Conservation (phyloP, 345 rosid genomes). For the Hevea brasiliensis region DNA sequence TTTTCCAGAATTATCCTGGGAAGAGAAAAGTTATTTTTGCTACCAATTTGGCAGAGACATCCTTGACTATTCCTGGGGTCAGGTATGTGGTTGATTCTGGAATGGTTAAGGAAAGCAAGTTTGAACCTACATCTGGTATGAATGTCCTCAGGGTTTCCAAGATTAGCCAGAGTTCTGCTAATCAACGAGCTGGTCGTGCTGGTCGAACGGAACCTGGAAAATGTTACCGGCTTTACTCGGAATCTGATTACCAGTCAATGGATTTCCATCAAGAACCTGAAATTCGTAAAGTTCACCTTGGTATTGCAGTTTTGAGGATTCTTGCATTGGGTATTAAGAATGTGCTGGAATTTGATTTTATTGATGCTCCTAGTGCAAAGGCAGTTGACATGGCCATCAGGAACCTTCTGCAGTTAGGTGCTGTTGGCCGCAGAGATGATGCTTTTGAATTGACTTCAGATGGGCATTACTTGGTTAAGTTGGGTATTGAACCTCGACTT, state of each 20-base stretch:
- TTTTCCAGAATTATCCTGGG: constrained; percentile 59
- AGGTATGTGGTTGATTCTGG: constrained; percentile 89
- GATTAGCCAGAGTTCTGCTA: constrained; percentile 83
- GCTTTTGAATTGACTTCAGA: constrained; percentile 59
- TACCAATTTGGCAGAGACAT: constrained; percentile 96
- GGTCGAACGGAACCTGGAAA: constrained; percentile 89
- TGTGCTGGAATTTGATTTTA: constrained; percentile 68
- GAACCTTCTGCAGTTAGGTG: constrained; percentile 82
- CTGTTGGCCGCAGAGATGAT: constrained; percentile 45
- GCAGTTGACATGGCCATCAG: constrained; percentile 67
- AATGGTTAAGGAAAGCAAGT: constrained; percentile 74
- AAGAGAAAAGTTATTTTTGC: constrained; percentile 87
- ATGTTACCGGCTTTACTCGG: constrained; percentile 77
- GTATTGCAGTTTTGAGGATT: constrained; percentile 82
- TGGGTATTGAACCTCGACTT: constrained; percentile 89
- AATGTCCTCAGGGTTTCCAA: constrained; percentile 70
- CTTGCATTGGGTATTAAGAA: constrained; percentile 66
- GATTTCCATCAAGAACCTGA: constrained; percentile 73
- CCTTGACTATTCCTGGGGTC: constrained; percentile 90
- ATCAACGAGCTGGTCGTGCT: constrained; percentile 95
- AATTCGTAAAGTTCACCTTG: constrained; percentile 87
- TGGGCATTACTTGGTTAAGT: constrained; percentile 63
- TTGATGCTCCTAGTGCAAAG: constrained; percentile 74
- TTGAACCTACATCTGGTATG: constrained; percentile 79
- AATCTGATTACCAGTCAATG: constrained; percentile 56